Evolutionary conservation across 345 rosid species (phyloP).

Genomic region (Excoecaria agallocha): DNA sequence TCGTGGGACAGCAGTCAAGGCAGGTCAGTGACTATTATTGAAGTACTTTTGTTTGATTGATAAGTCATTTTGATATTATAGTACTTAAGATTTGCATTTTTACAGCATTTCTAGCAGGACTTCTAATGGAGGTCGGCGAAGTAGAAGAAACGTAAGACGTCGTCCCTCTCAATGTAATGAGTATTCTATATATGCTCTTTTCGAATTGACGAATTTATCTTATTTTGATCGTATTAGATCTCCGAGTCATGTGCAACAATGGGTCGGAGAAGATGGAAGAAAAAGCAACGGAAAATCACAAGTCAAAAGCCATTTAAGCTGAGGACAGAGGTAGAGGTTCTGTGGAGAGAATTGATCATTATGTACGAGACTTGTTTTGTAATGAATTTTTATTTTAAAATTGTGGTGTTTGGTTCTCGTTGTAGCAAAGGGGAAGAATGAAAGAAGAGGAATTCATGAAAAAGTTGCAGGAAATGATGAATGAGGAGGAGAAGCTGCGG

Average conservation of each 20-base stretch:
- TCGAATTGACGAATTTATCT: background rate
- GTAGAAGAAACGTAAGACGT: constrained; percentile 64
- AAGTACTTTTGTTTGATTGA: constrained; percentile 8
- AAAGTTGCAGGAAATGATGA: constrained; percentile 67
- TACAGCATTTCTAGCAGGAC: constrained; percentile 51
- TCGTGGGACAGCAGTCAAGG: constrained; percentile 63
- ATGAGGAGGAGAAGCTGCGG: constrained; percentile 62
- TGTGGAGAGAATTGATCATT: background rate
- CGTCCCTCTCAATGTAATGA: background rate
- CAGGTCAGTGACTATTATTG: constrained; percentile 41
- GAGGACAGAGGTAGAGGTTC: constrained; percentile 69
- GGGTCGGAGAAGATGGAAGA: constrained; percentile 62
- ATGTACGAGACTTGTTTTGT: background rate
- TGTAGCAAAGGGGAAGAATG: constrained; percentile 78
- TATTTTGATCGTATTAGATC: constrained; percentile 46
- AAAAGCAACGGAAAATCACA: constrained; percentile 57
- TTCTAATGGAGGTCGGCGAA: constrained; percentile 66
- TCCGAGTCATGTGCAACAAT: constrained; percentile 57
- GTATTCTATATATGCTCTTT: background rate
- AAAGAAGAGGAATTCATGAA: constrained; percentile 83
- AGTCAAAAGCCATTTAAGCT: constrained; percentile 71
- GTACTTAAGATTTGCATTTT: constrained; percentile 4
- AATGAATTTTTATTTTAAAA: background rate
- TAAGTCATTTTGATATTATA: background rate
- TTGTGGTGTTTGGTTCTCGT: constrained; percentile 11